phyloP scores from a whole-genome alignment of 2,329 filamentous ascomycete species.

The Hypoxylon sp. region DNA sequence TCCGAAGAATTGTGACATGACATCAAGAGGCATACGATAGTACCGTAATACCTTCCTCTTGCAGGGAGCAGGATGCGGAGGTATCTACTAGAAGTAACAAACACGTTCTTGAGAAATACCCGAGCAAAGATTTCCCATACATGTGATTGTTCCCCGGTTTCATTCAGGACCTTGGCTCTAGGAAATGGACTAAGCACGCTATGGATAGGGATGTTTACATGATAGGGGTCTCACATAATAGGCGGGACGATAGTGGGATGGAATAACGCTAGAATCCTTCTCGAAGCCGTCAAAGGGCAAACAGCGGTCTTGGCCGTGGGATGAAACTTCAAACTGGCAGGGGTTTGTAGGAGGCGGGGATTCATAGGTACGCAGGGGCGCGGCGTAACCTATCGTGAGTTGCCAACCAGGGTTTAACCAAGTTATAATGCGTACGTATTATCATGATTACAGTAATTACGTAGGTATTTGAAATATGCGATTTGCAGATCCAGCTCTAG shows the following conservation, averaged over 20 bases:
- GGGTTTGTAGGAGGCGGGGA: constrained; percentile 15
- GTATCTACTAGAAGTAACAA: too few relatives aligned
- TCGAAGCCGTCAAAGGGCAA: constrained; percentile 47
- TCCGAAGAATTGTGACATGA: background rate
- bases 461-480: constrained; percentile 1
- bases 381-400: constrained; percentile 23
- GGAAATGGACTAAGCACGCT: background rate
- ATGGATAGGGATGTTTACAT: too few relatives aligned
- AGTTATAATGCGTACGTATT: background rate
- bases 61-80: background rate
- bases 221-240: too few relatives aligned
- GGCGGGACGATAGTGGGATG: constrained; percentile 26
- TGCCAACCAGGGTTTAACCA: constrained; percentile 24
- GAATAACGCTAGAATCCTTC: constrained; percentile 52
- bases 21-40: background rate
- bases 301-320: constrained; percentile 38
- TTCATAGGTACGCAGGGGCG: constrained; percentile 30
- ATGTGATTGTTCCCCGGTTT: background rate
- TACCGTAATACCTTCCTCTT: constrained; percentile 18
- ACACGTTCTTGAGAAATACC: too few relatives aligned
- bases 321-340: constrained; percentile 21
- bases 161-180: too few relatives aligned
- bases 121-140: background rate
- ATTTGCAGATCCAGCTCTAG: background rate
- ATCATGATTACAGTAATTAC: constrained; percentile 24